Evolutionary conservation across 202 grass and related monocot genomes (phyloP).

Genomic region (Saccharum hybrid): DNA sequence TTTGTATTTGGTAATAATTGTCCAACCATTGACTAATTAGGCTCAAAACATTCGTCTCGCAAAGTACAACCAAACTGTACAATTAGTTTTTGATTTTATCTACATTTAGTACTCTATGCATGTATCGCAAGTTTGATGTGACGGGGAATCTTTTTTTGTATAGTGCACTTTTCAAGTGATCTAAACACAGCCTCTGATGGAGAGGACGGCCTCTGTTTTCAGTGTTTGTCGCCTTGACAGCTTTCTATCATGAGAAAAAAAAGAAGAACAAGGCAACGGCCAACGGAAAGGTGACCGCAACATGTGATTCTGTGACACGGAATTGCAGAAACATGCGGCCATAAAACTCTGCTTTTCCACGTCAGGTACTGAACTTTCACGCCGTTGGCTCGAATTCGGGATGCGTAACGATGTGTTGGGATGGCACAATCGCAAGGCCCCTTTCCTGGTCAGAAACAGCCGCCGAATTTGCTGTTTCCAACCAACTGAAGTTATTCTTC

Average conservation of each 20-base stretch:
- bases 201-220: background rate
- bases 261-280: background rate
- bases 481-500: slow-evolving; percentile 34
- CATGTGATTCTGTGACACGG: slow-evolving; percentile 33
- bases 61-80: no score
- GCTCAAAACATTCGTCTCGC: no score
- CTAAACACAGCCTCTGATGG: background rate
- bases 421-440: slow-evolving; percentile 24
- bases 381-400: background rate
- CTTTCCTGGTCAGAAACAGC: slow-evolving; percentile 37
- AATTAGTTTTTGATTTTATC: no score
- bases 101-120: no score
- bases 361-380: slow-evolving; percentile 7
- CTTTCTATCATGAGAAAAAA: background rate
- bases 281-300: background rate
- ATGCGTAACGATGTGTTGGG: slow-evolving; percentile 32
- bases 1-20: no score
- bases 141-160: no score
- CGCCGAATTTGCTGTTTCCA: slow-evolving; percentile 26
- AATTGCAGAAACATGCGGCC: slow-evolving; percentile 6
- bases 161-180: no score
- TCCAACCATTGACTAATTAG: no score
- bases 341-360: slow-evolving; percentile 38
- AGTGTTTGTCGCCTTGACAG: background rate
- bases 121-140: no score